Conservation (phyloP, 306 rosid genomes). For the Pterocarpus macrocarpus region DNA sequence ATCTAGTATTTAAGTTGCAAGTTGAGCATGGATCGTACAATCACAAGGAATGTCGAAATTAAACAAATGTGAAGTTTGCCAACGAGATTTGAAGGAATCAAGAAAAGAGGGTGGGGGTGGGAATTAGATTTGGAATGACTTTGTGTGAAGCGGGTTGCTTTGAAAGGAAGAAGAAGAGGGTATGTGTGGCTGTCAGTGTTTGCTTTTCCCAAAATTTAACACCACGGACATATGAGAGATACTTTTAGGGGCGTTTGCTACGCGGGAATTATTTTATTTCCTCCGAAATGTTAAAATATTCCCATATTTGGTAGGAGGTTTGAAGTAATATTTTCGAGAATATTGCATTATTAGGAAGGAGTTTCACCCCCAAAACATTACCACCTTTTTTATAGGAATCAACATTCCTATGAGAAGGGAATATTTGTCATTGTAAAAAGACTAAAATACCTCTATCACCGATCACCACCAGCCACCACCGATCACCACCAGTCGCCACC, state of each 20-base stretch:
- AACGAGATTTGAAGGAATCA: slow-evolving; percentile 43
- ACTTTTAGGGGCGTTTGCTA: background rate
- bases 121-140: background rate
- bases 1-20: slow-evolving; percentile 41
- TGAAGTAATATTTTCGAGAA: no score
- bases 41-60: slow-evolving; percentile 36
- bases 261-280: no score
- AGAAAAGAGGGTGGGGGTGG: background rate
- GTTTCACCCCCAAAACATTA: no score
- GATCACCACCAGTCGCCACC: no score
- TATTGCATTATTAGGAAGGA: no score
- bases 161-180: slow-evolving; percentile 8
- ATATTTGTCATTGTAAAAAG: no score
- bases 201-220: slow-evolving; percentile 42
- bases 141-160: slow-evolving; percentile 45
- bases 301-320: no score
- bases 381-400: no score
- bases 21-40: slow-evolving; percentile 43
- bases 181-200: slow-evolving; percentile 47
- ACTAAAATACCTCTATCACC: no score
- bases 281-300: no score
- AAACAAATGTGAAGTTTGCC: background rate
- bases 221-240: slow-evolving; percentile 29
- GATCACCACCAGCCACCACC: no score
- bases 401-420: no score